Evolutionary conservation across 257 asterid genomes (phyloP).

Genomic region (Parsonsia alboflavescens): DNA sequence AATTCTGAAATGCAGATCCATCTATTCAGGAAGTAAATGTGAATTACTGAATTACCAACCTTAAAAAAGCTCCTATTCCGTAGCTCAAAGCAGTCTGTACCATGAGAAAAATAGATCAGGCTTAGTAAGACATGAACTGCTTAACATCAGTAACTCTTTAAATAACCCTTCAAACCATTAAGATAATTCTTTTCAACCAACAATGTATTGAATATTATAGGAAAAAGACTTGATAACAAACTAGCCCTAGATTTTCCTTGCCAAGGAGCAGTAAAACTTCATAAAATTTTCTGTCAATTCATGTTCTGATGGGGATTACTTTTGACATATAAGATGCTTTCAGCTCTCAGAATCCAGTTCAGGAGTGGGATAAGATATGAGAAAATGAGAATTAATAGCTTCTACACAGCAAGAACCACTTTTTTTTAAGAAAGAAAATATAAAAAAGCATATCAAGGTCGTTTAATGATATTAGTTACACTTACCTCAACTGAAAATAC

Average conservation of each 20-base stretch:
- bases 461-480: neutral
- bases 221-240: neutral
- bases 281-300: neutral
- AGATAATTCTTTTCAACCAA: neutral
- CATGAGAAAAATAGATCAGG: constrained; percentile 18
- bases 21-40: neutral
- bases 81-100: constrained; percentile 42
- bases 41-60: constrained; percentile 22
- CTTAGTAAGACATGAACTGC: neutral
- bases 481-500: constrained; percentile 76
- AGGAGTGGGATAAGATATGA: neutral
- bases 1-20: neutral
- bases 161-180: neutral
- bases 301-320: neutral
- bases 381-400: neutral
- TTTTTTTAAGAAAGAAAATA: neutral
- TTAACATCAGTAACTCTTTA: neutral
- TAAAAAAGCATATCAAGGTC: neutral
- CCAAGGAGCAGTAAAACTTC: neutral
- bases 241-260: neutral
- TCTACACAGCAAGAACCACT: neutral
- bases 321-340: neutral
- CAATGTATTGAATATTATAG: neutral
- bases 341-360: neutral
- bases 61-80: constrained; percentile 34